phyloP scores from a whole-genome alignment of 805 yeast genomes.

The Phaffomyces antillensis region DNA sequence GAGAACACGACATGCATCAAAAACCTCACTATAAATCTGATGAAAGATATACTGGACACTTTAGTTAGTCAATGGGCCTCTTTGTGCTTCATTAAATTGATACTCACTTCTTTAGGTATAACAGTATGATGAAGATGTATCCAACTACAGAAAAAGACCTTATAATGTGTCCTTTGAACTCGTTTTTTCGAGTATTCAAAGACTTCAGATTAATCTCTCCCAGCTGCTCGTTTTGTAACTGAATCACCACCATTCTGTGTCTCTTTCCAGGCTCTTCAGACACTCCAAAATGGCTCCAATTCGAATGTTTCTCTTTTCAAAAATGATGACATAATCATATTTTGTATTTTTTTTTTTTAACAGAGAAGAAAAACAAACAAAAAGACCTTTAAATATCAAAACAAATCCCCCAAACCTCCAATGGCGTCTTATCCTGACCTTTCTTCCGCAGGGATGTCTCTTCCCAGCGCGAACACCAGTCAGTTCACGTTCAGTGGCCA shows the following conservation, averaged over 20 bases:
- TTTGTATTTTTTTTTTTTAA: not conserved
- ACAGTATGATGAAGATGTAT: conserved; percentile 15
- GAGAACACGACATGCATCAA: conserved; percentile 32
- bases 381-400: not conserved
- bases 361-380: not conserved
- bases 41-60: conserved; percentile 15
- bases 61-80: conserved; percentile 2
- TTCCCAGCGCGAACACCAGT: not conserved
- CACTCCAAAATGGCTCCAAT: too few species aligned
- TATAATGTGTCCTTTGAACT: conserved; percentile 11
- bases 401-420: not conserved
- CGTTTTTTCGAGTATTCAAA: conserved; percentile 16
- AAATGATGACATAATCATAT: not conserved
- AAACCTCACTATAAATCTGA: conserved; percentile 26
- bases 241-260: conserved; percentile 5
- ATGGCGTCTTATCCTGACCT: conserved; percentile 6
- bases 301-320: not conserved
- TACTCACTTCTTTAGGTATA: conserved; percentile 21
- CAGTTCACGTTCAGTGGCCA: not conserved
- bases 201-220: conserved; percentile 12
- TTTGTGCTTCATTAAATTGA: too few species aligned
- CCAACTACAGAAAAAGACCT: conserved; percentile 14
- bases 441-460: not conserved
- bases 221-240: conserved; percentile 7
- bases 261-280: too few species aligned